Base-by-base conservation (phyloP, 768 basidiomycete genomes). In the Scleroderma citrinum region DNA sequence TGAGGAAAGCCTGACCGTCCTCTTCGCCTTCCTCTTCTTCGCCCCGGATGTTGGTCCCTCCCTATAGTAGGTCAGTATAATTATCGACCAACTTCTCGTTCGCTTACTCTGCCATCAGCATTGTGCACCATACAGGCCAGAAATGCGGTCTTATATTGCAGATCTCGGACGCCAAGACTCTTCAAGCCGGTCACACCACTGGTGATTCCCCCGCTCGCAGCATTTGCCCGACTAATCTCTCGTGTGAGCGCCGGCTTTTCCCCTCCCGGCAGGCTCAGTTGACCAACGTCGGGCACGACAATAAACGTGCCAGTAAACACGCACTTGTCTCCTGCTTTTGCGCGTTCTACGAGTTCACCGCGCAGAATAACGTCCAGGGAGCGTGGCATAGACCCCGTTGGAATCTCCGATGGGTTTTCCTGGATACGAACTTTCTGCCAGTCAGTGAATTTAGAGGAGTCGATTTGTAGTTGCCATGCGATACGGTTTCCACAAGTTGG, bases 391-490 rank as follows among this genome's bases (percentile, higher is more conserved):
- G 87, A 91, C 1, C 96, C 96, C 0, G 95, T 98, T 1, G 96
- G 96, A 49, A 99, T 98, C 69, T 98, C 96, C 23, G 94, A 96
- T 10, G 95, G 86, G 60, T 97, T 98, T 72, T 99, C 96, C 62
- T 99, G 96, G 39, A 99, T 97, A 38, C 96, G 84, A 42, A 98
- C 93, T 67, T 97, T 97, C 67, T 99, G 96, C 96, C 96, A 98
- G 64, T 99, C 96, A 1, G 92, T 90, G 64, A 99, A 99, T 65
- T 92, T 94, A 24, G 91, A 94, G 46, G 85, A 84, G 64, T 98
- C 95, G 50, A 98, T 92, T 63, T 94, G 90, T 36, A 99, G 80
- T 61, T 93, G 85, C 94, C 94, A 99, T 29, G 81, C 86, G 16
- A 71, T 69, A 26, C 93, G 81, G 66, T 98, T 98, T 26, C 89